phyloP scores from a whole-genome alignment of 2,329 filamentous ascomycete genomes.

The Diaporthe ampelina region DNA sequence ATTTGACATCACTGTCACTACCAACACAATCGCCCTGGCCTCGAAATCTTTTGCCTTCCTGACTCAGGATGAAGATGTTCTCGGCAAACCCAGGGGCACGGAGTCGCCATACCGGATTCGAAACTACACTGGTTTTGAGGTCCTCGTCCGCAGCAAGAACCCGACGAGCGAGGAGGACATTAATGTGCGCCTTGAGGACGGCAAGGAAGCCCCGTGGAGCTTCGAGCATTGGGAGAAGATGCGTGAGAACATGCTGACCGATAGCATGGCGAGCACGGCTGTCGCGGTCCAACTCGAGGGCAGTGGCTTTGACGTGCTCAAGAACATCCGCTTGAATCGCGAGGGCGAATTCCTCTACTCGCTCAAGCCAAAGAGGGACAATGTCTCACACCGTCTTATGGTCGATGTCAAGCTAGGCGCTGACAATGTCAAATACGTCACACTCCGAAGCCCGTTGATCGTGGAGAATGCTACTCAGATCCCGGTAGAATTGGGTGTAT shows the following conservation, averaged over 20 bases:
- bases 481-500: constrained; percentile 92
- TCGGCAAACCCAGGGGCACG: constrained; percentile 91
- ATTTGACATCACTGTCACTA: constrained; percentile 92
- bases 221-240: constrained; percentile 98
- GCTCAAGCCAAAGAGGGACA: constrained; percentile 87
- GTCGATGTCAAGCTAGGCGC: constrained; percentile 92
- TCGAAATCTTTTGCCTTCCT: constrained; percentile 96
- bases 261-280: constrained; percentile 80
- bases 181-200: constrained; percentile 84
- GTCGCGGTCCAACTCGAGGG: constrained; percentile 90
- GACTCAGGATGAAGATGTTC: constrained; percentile 87
- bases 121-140: constrained; percentile 95
- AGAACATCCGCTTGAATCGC: constrained; percentile 89
- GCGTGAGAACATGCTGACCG: constrained; percentile 90
- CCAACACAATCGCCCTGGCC: constrained; percentile 90
- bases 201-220: constrained; percentile 92
- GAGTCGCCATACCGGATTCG: constrained; percentile 95
- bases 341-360: constrained; percentile 95
- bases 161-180: constrained; percentile 76
- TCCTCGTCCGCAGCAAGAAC: constrained; percentile 85
- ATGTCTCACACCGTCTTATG: constrained; percentile 87
- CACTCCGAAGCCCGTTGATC: constrained; percentile 89
- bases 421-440: constrained; percentile 99
- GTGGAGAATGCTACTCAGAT: constrained; percentile 98
- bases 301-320: constrained; percentile 92